Evolutionary conservation across 2,329 filamentous ascomycete genomes (phyloP).

Genomic region (Aureobasidium sp.): DNA sequence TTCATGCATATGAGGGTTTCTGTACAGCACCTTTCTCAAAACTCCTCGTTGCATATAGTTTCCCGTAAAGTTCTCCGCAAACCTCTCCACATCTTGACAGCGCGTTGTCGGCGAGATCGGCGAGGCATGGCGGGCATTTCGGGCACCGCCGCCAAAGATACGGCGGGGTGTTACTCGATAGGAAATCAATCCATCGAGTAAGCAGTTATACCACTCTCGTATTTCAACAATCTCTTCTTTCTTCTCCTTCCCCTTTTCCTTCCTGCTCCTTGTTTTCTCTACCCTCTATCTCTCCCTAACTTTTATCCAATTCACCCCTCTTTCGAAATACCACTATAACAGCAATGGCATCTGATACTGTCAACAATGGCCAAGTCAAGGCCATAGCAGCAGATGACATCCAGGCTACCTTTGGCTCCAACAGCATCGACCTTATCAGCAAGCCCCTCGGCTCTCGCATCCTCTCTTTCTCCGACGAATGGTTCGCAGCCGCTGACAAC

Average conservation of each 20-base stretch:
- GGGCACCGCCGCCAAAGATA: constrained; percentile 11
- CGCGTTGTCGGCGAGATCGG: constrained; percentile 13
- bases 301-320: neutral
- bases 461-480: constrained; percentile 66
- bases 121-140: constrained; percentile 7
- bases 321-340: neutral
- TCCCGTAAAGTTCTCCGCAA: neutral
- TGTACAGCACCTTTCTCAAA: no score
- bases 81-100: neutral
- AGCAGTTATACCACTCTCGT: constrained; percentile 3
- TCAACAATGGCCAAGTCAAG: constrained; percentile 18
- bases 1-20: neutral
- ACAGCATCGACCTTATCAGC: constrained; percentile 62
- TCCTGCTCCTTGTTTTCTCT: neutral
- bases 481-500: constrained; percentile 66
- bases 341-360: constrained; percentile 23
- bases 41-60: neutral
- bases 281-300: neutral
- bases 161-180: constrained; percentile 22
- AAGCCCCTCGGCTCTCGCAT: constrained; percentile 57
- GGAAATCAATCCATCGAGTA: constrained; percentile 20
- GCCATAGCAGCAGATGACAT: constrained; percentile 39
- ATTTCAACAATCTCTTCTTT: neutral
- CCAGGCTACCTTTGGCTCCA: constrained; percentile 60
- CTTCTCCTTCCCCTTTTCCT: neutral